Base-by-base conservation (phyloP, 2,329 filamentous ascomycete species). In the Chrysoporthe austroafricana region DNA sequence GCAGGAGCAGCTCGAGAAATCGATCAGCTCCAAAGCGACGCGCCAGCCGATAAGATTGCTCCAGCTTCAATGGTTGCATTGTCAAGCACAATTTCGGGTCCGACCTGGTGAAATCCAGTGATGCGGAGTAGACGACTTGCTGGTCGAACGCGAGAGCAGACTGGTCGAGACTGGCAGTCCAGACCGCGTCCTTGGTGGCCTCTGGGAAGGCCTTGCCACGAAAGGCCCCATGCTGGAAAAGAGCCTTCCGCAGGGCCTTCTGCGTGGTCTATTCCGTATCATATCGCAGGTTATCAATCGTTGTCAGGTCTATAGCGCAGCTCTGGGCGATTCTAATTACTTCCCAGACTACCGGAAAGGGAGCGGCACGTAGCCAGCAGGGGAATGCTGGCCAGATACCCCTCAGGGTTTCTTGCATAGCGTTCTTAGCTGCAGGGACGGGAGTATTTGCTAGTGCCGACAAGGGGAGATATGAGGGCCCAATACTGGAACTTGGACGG, bases 1-100 rank as follows among this genome's bases (percentile, higher is more conserved):
- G 86, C 5, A 89, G 77, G 4, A 81, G 73, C 0, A 90, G 67
- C 64, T 89, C 85, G 1, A 90, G 69, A 58, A 89, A 89, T 0
- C 88, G 81, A 70, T 90, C 87, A 0, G 82, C 76, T 0, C 88
- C 87, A 70, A 88, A 88, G 4, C 82, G 83, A 14, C 88, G 82
- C 26, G 78, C 77, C 0, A 90, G 74, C 1, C 88, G 83, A 73
- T 87, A 81, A 0, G 83, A 78, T 2, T 79, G 73, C 36, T 87
- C 84, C 1, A 88, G 73, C 11, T 76, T 79, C 1, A 88, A 72
- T 0, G 85, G 82, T 1, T 81, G 77, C 11, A 90, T 78, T 5
- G 78, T 79, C 4, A 89, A 72, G 0, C 72, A 69, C 67, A 87
- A 16, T 8, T 26, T 86, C 0, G 84, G 63, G 0, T 83, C 80